These are phyloP conservation scores for Aspergillus spinulosporus DNA, from an alignment of 2,329 filamentous ascomycete genomes.

Conservation along the genomic window DNA sequence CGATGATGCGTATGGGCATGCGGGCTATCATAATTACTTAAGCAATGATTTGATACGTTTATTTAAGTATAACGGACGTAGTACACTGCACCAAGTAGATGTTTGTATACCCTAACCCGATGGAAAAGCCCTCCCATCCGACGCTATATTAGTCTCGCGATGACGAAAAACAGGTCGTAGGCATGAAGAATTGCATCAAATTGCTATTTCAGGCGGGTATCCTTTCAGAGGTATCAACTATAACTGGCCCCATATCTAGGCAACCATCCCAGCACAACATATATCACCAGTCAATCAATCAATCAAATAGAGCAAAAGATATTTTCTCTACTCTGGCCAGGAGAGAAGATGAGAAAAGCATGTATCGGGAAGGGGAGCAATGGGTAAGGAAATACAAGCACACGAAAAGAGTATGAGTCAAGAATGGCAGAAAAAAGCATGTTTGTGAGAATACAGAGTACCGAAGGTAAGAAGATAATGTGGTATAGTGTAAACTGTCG, in stretches of 20 bases:
- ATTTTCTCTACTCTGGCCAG: constrained; percentile 8
- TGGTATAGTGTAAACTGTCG: neutral
- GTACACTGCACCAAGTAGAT: too few species aligned
- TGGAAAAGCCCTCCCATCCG: neutral
- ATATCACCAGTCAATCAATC: neutral
- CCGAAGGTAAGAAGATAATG: constrained; percentile 7
- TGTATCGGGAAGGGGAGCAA: neutral
- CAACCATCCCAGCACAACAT: neutral
- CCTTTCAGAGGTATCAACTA: constrained; percentile 10
- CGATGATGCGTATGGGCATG: too few species aligned
- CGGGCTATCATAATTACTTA: too few species aligned
- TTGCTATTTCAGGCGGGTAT: constrained; percentile 11
- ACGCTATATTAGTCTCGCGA: neutral
- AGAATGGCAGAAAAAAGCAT: constrained; percentile 6
- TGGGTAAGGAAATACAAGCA: neutral
- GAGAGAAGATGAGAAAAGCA: neutral
- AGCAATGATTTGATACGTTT: too few species aligned
- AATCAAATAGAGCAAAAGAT: neutral
- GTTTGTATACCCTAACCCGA: too few species aligned
- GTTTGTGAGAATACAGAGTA: constrained; percentile 9
- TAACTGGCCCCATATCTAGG: constrained; percentile 4
- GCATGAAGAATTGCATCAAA: neutral
- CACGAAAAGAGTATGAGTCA: constrained; percentile 12
- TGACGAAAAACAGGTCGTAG: neutral
- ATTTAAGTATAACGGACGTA: too few species aligned